Base-by-base conservation (phyloP, 768 basidiomycete species). In the Pisolithus orientalis region DNA sequence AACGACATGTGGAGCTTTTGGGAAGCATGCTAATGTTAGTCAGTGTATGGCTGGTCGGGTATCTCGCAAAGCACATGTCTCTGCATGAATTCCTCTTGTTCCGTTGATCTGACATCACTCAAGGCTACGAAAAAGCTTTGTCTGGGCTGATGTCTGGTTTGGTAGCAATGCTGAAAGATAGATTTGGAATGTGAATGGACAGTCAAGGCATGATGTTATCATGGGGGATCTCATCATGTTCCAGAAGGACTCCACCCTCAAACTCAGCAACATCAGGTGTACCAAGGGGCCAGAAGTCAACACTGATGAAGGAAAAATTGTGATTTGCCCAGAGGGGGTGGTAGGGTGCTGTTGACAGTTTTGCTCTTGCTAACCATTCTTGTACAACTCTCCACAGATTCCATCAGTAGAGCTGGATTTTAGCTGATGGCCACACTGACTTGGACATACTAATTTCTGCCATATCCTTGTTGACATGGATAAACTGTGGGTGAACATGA, bases 401-500 rank as follows among this genome's bases (percentile, higher is more conserved):
- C 56, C 56, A 57, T n/a, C 32, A 57, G 29, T 56, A 57, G 10
- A 57, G n/a, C 14, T 56, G 49, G 39, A 54, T 38, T 27, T 57
- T 57, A 29, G 49, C 38, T 27, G 5, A 1, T 1, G n/a, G 25
- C 56, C 56, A 57, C 14, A 52, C 37, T 39, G 13, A 14, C 28
- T 52, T n/a, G 0, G 39, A 49, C 32, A 54, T 54, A 16, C 42
- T 50, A 21, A 57, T 57, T 28, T 57, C 56, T 1, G 56, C 56
- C 31, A 57, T 57, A 49, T 57, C 56, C 25, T 57, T 57, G 27
- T 57, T 31, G 7, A 48, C 37, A 24, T 57, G 56, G 11, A 52
- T 38, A 24, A 57, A 57, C 8, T 0, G 6, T 1, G 56, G 56
- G 6, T 29, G 10, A 8, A 57, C 29, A 34, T 44, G 31, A 46